Base-by-base conservation (phyloP, 805 yeast genomes). In the Lipomyces sp. region DNA sequence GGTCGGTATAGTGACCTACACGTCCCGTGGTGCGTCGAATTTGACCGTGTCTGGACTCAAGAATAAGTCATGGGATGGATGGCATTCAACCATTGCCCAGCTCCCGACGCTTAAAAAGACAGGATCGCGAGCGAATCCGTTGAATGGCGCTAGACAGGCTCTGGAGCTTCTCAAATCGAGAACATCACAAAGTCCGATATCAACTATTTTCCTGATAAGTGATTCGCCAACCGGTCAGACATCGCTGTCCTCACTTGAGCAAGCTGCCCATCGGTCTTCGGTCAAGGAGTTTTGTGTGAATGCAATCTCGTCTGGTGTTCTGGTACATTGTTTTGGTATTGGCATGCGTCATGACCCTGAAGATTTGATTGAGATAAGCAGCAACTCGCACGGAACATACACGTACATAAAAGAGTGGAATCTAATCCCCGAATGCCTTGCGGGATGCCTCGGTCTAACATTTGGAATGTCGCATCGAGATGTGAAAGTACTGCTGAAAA, bases 261-360 rank as follows among this genome's bases (percentile, higher is more conserved):
- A 35, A 24, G n/a, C 35, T 5, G 13, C 37, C 10, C 59, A 51
- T 34, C n/a, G n/a, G n/a, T 8, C 11, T 30, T 30, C 39, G n/a
- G n/a, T 61, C 33, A 15, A 32, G 7, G 56, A 64, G 18, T 33
- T 60, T 32, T 60, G 62, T 45, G 10, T 30, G 34, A n/a, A 13
- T 11, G 64, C 64, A 8, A 10, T 29, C 39, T 37, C 51, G 2
- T 29, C 34, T 2, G 42, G 54, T 11, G 59, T 71, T 32, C 53
- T 57, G 10, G 58, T 73, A 13, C 71, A 73, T 55, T 53, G 73
- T 2, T 73, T 73, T 61, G 75, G 76, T n/a, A 59, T 72, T 42
- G 64, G 72, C 13, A 51, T 53, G 30, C 55, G 59, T 39, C 74
- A 73, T 59, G 66, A 64, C 8, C 67, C 74, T 2, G 69, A 66